phyloP scores from a whole-genome alignment of 306 rosid species.

The Cercis canadensis region DNA sequence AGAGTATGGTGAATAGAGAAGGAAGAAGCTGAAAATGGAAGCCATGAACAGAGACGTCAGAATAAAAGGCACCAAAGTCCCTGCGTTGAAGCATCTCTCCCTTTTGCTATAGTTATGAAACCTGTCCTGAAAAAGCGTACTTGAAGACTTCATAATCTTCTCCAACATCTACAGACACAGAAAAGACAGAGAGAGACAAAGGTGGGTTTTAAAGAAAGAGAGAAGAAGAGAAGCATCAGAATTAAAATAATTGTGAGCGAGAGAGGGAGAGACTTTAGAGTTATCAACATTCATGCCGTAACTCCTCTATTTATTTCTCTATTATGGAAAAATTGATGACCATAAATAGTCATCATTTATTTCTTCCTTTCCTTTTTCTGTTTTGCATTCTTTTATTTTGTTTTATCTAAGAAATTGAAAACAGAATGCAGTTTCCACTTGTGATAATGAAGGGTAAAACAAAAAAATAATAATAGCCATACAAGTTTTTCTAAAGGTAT shows the following conservation, averaged over 20 bases:
- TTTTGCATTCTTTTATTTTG: no score
- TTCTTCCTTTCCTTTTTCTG: no score
- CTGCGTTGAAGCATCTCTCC: conserved; percentile 47
- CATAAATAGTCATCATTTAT: no score
- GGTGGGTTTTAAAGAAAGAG: conserved; percentile 24
- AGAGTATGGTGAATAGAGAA: conserved; percentile 57
- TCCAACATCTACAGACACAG: conserved; percentile 22
- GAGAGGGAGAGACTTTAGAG: no score
- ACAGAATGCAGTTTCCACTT: no score
- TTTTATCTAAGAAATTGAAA: no score
- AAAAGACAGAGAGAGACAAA: conserved; percentile 20
- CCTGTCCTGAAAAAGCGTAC: conserved; percentile 39
- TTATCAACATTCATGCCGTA: no score
- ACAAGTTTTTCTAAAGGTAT: no score
- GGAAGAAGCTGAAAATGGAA: conserved; percentile 53
- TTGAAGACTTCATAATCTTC: conserved; percentile 51
- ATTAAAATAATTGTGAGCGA: background rate
- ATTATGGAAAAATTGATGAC: no score
- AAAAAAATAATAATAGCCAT: no score
- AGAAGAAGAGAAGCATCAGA: conserved; percentile 28
- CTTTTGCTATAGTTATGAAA: conserved; percentile 38
- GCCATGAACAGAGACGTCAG: conserved; percentile 50
- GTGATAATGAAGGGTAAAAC: no score
- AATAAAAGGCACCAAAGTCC: conserved; percentile 49
- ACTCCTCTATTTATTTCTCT: no score